Evolutionary conservation across 495 filamentous ascomycete species (phyloP).

Genomic region (Penicillium cosmopolitanum): DNA sequence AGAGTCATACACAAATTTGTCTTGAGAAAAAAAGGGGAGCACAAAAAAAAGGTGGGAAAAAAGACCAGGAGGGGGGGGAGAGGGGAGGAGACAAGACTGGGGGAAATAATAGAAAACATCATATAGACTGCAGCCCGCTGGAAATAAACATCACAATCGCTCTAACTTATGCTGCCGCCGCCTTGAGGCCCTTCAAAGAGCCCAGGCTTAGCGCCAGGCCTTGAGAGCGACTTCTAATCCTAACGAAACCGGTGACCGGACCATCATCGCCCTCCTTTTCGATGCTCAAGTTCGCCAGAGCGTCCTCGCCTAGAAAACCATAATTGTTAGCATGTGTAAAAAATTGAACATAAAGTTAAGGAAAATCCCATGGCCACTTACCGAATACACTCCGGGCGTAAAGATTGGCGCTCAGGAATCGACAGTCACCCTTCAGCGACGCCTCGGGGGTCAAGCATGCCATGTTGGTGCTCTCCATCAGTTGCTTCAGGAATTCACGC

Average conservation of each 20-base stretch:
- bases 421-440: conserved; percentile 94
- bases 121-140: conserved; percentile 36
- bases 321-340: not conserved
- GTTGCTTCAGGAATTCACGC: conserved; percentile 87
- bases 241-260: conserved; percentile 96
- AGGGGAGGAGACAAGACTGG: conserved; percentile 14
- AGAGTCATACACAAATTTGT: conserved; percentile 38
- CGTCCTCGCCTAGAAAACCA: conserved; percentile 82
- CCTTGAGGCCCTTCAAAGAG: conserved; percentile 90
- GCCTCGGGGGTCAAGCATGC: conserved; percentile 96
- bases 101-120: conserved; percentile 31
- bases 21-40: conserved; percentile 17
- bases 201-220: conserved; percentile 93
- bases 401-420: conserved; percentile 95
- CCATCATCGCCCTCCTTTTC: conserved; percentile 97
- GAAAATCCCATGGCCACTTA: conserved; percentile 51
- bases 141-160: conserved; percentile 23
- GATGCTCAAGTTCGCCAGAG: conserved; percentile 94
- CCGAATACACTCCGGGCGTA: conserved; percentile 98
- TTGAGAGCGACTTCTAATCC: conserved; percentile 97
- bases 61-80: conserved; percentile 19
- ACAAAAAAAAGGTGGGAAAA: conserved; percentile 13
- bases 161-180: conserved; percentile 48
- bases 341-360: conserved; percentile 14
- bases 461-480: conserved; percentile 99